phyloP scores from a whole-genome alignment of 306 rosid genomes.

The Ormosia semicastrata region DNA sequence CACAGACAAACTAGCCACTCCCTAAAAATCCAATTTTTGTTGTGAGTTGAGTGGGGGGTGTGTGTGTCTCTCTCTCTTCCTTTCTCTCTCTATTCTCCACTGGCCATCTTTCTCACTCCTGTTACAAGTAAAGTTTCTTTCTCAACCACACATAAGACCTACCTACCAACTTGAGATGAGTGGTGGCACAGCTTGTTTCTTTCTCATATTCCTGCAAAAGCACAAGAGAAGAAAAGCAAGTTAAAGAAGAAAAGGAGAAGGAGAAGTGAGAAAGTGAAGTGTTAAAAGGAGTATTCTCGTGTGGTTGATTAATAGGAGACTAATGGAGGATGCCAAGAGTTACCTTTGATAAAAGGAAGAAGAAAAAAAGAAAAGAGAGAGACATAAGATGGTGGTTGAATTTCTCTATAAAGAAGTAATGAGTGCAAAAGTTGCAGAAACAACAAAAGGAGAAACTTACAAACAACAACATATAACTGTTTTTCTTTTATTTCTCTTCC shows the following conservation, averaged over 20 bases:
- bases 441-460: constrained; percentile 28
- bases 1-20: constrained; percentile 28
- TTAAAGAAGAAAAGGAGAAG: constrained; percentile 33
- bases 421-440: constrained; percentile 44
- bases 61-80: background rate
- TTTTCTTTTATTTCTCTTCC: background rate
- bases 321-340: constrained; percentile 30
- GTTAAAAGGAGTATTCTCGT: constrained; percentile 78
- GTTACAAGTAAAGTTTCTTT: constrained; percentile 66
- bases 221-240: constrained; percentile 44
- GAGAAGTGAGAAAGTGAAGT: constrained; percentile 41
- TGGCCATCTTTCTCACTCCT: constrained; percentile 24
- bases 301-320: constrained; percentile 65
- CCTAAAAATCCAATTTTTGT: constrained; percentile 17
- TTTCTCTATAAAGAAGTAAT: constrained; percentile 40
- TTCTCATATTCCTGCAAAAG: constrained; percentile 83
- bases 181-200: constrained; percentile 38
- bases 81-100: background rate
- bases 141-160: constrained; percentile 74
- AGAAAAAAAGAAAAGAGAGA: background rate
- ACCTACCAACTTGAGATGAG: constrained; percentile 69
- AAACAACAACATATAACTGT: constrained; percentile 17
- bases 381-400: constrained; percentile 51
- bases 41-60: constrained; percentile 16
- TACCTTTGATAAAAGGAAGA: constrained; percentile 44